Evolutionary conservation across 306 rosid genomes (phyloP).

Genomic region (Corylus avellana): DNA sequence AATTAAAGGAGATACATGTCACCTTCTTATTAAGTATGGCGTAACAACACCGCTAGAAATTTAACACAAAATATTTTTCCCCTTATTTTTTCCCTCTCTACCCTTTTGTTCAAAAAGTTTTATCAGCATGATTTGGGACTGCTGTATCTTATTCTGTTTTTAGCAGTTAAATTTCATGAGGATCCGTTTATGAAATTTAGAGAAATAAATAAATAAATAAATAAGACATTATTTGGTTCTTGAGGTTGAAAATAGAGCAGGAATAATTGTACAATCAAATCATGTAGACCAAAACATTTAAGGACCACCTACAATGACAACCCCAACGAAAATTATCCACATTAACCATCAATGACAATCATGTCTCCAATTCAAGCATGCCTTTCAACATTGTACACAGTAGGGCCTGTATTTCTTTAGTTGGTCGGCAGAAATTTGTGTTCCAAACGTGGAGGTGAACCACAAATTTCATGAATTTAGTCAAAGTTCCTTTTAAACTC

Average conservation of each 20-base stretch:
- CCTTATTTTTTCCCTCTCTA: no score
- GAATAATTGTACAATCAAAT: background rate
- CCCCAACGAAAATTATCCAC: background rate
- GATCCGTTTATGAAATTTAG: no score
- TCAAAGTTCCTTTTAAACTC: background rate
- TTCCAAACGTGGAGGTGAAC: background rate
- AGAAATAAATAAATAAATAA: no score
- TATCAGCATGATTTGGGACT: no score
- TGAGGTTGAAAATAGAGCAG: background rate
- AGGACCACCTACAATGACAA: background rate
- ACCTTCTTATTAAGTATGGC: no score
- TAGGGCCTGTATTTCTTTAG: background rate
- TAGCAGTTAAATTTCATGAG: no score
- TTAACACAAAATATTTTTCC: no score
- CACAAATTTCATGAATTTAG: background rate
- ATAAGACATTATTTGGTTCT: background rate
- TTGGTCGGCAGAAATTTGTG: background rate
- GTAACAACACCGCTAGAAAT: no score
- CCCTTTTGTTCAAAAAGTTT: no score
- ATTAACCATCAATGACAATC: background rate
- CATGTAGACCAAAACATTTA: background rate
- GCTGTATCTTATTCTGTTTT: no score
- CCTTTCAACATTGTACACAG: background rate
- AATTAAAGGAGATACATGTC: no score
- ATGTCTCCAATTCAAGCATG: background rate